A percentile compares a stretch with the other conserved stretches of the same genome.
These are phyloP conservation scores for Schizothecium vesticola DNA, from an alignment of 495 filamentous ascomycete genomes.

Conservation along the genomic window DNA sequence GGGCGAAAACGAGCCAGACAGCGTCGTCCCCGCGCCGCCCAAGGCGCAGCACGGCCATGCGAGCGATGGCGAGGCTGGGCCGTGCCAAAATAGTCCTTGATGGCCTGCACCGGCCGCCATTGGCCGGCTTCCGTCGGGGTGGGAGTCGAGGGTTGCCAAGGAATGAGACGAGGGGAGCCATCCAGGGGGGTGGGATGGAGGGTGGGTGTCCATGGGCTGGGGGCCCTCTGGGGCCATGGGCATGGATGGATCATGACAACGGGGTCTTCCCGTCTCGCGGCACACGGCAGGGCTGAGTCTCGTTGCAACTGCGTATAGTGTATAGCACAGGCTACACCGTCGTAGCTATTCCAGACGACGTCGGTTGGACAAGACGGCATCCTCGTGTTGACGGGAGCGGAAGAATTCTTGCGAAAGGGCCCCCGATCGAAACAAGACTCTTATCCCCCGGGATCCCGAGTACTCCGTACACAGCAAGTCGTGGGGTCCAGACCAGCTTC, in stretches of 20 bases:
- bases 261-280: neutral
- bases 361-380: neutral
- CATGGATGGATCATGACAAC: neutral
- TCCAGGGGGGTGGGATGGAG: neutral
- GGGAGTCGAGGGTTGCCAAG: neutral
- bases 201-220: neutral
- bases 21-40: slow-evolving; percentile 1
- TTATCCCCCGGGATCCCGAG: neutral
- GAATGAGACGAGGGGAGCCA: neutral
- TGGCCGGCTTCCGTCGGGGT: slow-evolving; percentile 3
- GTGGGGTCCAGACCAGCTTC: neutral
- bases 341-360: neutral
- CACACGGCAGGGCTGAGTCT: neutral
- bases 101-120: neutral
- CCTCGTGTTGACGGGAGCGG: neutral
- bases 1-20: too few relatives aligned
- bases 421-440: neutral
- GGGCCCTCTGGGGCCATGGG: neutral
- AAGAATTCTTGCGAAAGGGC: neutral
- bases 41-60: slow-evolving; percentile 6
- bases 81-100: slow-evolving; percentile 7
- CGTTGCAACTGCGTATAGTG: neutral
- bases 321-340: neutral
- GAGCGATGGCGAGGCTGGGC: slow-evolving; percentile 7
- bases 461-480: neutral